These are phyloP conservation scores for Skeletonema potamos DNA, from an alignment of 108 stramenopile species.

Conservation along the genomic window DNA sequence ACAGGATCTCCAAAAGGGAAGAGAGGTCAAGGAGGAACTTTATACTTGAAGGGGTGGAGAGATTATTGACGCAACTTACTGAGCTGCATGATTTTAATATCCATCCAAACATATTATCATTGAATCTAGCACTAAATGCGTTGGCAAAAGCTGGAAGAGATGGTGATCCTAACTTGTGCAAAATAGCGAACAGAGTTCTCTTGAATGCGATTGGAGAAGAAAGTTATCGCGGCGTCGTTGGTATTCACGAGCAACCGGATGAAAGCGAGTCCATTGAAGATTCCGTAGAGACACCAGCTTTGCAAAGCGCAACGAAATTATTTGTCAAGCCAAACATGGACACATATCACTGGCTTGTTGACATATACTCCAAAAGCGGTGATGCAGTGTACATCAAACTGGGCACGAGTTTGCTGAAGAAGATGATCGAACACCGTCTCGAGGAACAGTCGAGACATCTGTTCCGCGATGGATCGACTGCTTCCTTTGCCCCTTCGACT, in stretches of 20 bases:
- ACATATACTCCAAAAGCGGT: constrained; percentile 32
- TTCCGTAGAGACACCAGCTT: background rate
- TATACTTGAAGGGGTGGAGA: constrained; percentile 21
- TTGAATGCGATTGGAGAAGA: constrained; percentile 34
- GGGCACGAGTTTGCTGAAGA: constrained; percentile 13
- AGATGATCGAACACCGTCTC: constrained; percentile 23
- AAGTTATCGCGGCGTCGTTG: constrained; percentile 13
- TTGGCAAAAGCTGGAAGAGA: constrained; percentile 26
- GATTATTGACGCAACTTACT: constrained; percentile 17
- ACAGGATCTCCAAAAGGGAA: background rate
- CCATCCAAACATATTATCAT: constrained; percentile 25
- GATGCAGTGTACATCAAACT: constrained; percentile 12
- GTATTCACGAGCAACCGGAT: background rate
- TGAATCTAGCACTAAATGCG: constrained; percentile 35
- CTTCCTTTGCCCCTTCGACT: constrained; percentile 23
- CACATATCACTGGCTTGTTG: constrained; percentile 42
- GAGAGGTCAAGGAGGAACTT: constrained; percentile 9
- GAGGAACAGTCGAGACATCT: background rate
- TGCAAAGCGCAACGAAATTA: background rate
- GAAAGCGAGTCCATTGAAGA: background rate
- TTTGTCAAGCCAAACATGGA: constrained; percentile 20
- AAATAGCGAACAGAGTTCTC: constrained; percentile 16
- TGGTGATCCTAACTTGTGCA: constrained; percentile 9
- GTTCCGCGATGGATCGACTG: background rate
- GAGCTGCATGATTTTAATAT: background rate